Base-by-base conservation (phyloP, 2,329 filamentous ascomycete genomes). In the Didymella sp. region DNA sequence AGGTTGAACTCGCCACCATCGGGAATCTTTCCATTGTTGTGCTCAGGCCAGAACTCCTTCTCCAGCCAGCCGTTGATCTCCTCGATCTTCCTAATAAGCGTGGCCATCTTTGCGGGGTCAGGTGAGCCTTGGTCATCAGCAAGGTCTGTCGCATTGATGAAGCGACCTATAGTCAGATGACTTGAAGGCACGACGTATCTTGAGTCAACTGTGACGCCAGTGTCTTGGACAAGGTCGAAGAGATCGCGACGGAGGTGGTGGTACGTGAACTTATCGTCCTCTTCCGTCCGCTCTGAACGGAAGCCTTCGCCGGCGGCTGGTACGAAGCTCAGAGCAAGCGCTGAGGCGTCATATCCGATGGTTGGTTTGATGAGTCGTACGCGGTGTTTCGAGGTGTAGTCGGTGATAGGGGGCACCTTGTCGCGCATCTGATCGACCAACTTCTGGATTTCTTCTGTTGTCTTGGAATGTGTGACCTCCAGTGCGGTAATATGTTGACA, bases 171-270 rank as follows among this genome's bases (percentile, higher is more conserved):
- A 0, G 94, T 97, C 70, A 97, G 84, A 78, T 98, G 94, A 15
- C 91, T 92, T 43, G 90, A 94, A 1, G 93, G 93, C 2, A 96
- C 91, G 22, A 93, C 87, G 73, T 97, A 98, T 55, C 94, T 83
- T 49, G 90, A 91, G 21, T 83, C 88, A 30, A 96, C 83, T 15
- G 83, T 78, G n/a, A 94, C 80, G 1, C 90, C 90, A 0, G 86
- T 82, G 3, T 78, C 79, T 42, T 81, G 79, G 3, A 86, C 84
- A 24, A 86, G 78, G 45, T 84, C 80, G 73, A 88, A 95, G 12
- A 96, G 73, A 71, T 96, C 92, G 4, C 89, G 84, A 2, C 94
- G 87, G 8, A 98, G 85, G 75, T 98, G 94, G 72, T 97, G 94
- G 74, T 97, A 97, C 0, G 90, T 93, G 77, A 91, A 97, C 1